Conservation (phyloP, 2,329 filamentous ascomycete genomes). For the Alternaria ethzedia region DNA sequence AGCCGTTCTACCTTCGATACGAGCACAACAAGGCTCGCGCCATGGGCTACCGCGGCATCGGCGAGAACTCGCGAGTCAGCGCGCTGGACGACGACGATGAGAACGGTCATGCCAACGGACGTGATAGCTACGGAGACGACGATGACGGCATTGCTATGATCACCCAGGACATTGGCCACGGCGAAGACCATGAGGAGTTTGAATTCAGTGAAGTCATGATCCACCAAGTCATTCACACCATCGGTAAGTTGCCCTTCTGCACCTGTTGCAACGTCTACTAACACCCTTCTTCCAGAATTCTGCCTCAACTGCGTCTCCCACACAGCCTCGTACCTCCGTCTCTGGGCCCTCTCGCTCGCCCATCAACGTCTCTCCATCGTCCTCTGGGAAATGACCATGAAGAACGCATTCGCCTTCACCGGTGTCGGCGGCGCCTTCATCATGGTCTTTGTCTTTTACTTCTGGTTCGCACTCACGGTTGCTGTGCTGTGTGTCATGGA, state of each 20-base stretch:
- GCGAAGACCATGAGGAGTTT: constrained; percentile 92
- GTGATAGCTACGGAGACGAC: constrained; percentile 75
- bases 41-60: constrained; percentile 89
- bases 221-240: constrained; percentile 98
- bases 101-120: constrained; percentile 62
- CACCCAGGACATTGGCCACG: constrained; percentile 74
- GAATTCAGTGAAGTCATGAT: constrained; percentile 98
- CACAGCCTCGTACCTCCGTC: constrained; percentile 96
- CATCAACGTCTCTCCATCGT: constrained; percentile 98
- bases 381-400: constrained; percentile 95
- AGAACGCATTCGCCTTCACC: constrained; percentile 71
- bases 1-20: constrained; percentile 92
- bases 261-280: constrained; percentile 17
- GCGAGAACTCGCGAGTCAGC: constrained; percentile 85
- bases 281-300: constrained; percentile 71
- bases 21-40: constrained; percentile 90
- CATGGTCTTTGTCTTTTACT: constrained; percentile 80
- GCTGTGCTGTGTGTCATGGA: constrained; percentile 91
- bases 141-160: constrained; percentile 87
- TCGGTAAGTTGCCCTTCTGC: constrained; percentile 67
- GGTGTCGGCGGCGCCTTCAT: constrained; percentile 76
- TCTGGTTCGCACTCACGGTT: constrained; percentile 88
- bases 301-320: constrained; percentile 99
- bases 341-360: constrained; percentile 95
- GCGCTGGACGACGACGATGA: constrained; percentile 90